These are phyloP conservation scores for Melastoma candidum DNA, from an alignment of 441 rosid species.

Conservation along the genomic window DNA sequence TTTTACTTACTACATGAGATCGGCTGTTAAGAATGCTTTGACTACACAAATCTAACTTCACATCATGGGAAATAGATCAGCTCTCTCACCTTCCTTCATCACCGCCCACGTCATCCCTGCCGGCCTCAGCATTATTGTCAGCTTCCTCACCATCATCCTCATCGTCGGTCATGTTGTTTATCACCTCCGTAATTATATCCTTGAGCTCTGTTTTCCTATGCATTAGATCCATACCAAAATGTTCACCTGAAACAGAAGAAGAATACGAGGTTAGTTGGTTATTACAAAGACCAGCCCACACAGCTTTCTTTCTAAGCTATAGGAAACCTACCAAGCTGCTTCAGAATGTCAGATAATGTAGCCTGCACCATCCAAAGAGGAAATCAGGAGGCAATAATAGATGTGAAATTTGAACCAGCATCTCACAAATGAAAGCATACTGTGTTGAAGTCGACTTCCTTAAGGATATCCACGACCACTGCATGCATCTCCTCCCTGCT, in stretches of 20 bases:
- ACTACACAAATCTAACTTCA: no score
- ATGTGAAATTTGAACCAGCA: background rate
- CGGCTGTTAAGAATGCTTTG: no score
- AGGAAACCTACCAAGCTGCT: no score
- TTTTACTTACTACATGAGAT: no score
- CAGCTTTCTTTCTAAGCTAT: no score
- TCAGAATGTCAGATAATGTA: no score
- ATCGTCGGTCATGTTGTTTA: conserved; percentile 85
- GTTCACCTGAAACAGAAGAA: conserved; percentile 35
- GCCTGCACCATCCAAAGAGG: no score
- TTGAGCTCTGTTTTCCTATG: conserved; percentile 90
- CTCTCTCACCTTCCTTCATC: conserved; percentile 21
- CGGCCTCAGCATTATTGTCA: conserved; percentile 35
- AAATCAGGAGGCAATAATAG: background rate
- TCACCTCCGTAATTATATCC: conserved; percentile 78
- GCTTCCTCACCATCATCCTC: conserved; percentile 59
- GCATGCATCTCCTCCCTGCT: no score
- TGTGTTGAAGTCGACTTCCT: no score
- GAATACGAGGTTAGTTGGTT: conserved; percentile 4
- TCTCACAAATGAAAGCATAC: no score
- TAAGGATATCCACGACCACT: no score
- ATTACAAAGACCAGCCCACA: background rate
- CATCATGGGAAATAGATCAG: no score
- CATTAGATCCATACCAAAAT: conserved; percentile 60
- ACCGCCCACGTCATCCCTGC: conserved; percentile 20